These are phyloP conservation scores for Aphanomyces astaci DNA, from an alignment of 352 stramenopile species.

Conservation along the genomic window DNA sequence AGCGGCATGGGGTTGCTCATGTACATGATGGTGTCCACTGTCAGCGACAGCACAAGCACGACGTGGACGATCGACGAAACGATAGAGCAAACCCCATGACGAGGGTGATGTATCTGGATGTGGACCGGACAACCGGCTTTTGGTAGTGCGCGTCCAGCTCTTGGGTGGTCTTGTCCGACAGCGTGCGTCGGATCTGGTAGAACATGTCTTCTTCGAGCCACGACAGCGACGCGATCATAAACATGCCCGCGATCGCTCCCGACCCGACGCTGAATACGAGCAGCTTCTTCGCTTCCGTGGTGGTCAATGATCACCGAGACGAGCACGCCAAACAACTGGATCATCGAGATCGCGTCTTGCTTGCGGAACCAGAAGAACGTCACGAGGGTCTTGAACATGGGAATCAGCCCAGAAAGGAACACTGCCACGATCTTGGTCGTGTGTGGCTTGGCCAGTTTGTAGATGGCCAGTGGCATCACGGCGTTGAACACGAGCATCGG, in stretches of 20 bases:
- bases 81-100: slow-evolving; percentile 1
- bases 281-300: slow-evolving; percentile 1
- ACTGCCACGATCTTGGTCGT: slow-evolving; percentile 18
- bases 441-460: not conserved
- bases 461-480: slow-evolving; percentile 6
- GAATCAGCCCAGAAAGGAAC: slow-evolving; percentile 9
- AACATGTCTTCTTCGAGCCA: slow-evolving; percentile 13
- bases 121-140: not conserved
- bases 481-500: slow-evolving; percentile 13
- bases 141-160: slow-evolving; percentile 13
- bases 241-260: not conserved
- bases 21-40: slow-evolving; percentile 6
- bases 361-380: not conserved
- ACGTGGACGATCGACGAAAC: not conserved
- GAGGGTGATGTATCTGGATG: slow-evolving; percentile 1
- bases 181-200: slow-evolving; percentile 10
- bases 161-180: slow-evolving; percentile 7
- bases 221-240: not conserved
- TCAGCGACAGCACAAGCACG: not conserved
- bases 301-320: not conserved
- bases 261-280: not conserved
- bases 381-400: slow-evolving; percentile 8
- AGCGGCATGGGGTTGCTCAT: slow-evolving; percentile 9
- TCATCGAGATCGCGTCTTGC: slow-evolving; percentile 15
- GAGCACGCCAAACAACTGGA: slow-evolving; percentile 16